Evolutionary conservation across 1,284 basidiomycete species (phyloP).

Genomic region (Xanthoconium separans): DNA sequence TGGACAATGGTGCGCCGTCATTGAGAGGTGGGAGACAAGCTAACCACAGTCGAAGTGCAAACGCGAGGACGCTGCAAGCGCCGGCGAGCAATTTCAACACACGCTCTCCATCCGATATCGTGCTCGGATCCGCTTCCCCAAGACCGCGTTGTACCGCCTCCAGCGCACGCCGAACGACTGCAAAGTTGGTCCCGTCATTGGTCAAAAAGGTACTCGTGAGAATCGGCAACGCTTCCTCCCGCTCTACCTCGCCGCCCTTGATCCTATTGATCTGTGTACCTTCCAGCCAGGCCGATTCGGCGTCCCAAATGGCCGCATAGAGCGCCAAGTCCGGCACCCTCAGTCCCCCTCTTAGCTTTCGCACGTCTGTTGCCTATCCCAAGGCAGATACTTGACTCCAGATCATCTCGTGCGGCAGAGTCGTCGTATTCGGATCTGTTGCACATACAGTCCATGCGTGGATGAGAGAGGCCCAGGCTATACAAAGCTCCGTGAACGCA

Average conservation of each 20-base stretch:
- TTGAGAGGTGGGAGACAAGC: too few relatives aligned
- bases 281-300: slow-evolving; percentile 67
- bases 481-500: slow-evolving; percentile 31
- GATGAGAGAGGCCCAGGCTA: slow-evolving; percentile 55
- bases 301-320: slow-evolving; percentile 55
- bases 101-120: slow-evolving; percentile 7
- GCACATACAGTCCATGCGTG: slow-evolving; percentile 82
- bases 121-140: neutral
- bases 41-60: slow-evolving; percentile 61
- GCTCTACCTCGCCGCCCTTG: slow-evolving; percentile 67
- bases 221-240: slow-evolving; percentile 37
- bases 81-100: slow-evolving; percentile 13
- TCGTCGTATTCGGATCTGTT: slow-evolving; percentile 85
- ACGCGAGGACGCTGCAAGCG: slow-evolving; percentile 36
- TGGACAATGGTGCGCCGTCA: slow-evolving; percentile 30
- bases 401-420: slow-evolving; percentile 81
- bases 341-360: slow-evolving; percentile 30
- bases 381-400: slow-evolving; percentile 85
- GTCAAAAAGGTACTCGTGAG: slow-evolving; percentile 42
- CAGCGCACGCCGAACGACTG: slow-evolving; percentile 16
- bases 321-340: slow-evolving; percentile 20
- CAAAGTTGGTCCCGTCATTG: slow-evolving; percentile 36
- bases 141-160: slow-evolving; percentile 16
- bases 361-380: slow-evolving; percentile 69
- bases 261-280: slow-evolving; percentile 76